These are phyloP conservation scores for Trypanosoma mega DNA, from an alignment of 208 protist species.

Conservation along the genomic window DNA sequence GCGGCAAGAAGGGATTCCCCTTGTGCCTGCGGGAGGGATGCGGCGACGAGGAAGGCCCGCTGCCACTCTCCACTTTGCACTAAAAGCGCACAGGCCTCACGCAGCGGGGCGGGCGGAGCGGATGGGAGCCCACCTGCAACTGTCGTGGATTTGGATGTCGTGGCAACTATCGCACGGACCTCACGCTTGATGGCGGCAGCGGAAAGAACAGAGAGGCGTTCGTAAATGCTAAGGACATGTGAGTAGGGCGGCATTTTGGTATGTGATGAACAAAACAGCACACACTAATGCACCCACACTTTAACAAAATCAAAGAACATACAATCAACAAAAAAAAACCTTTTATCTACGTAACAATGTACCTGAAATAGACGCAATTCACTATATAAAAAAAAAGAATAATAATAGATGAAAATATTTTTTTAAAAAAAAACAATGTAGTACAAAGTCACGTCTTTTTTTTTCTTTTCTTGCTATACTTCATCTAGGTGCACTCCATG, in stretches of 20 bases:
- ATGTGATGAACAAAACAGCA: too few species aligned
- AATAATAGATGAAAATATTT: neutral
- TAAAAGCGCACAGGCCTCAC: constrained; percentile 18
- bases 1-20: constrained; percentile 6
- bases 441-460: too few species aligned
- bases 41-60: constrained; percentile 15
- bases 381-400: neutral
- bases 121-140: too few species aligned
- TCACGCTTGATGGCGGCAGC: constrained; percentile 19
- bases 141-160: neutral
- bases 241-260: constrained; percentile 15
- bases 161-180: constrained; percentile 16
- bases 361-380: neutral
- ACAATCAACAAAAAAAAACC: too few species aligned
- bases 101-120: neutral
- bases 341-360: neutral
- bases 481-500: too few species aligned
- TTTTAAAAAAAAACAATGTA: too few species aligned
- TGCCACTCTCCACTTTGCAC: constrained; percentile 27
- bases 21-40: constrained; percentile 13
- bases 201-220: constrained; percentile 25
- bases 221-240: constrained; percentile 22
- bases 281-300: too few species aligned
- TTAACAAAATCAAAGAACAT: too few species aligned
- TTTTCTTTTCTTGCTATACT: too few species aligned